Evolutionary conservation across 208 protist genomes (phyloP).

Genomic region (Herpetomonas muscarum): DNA sequence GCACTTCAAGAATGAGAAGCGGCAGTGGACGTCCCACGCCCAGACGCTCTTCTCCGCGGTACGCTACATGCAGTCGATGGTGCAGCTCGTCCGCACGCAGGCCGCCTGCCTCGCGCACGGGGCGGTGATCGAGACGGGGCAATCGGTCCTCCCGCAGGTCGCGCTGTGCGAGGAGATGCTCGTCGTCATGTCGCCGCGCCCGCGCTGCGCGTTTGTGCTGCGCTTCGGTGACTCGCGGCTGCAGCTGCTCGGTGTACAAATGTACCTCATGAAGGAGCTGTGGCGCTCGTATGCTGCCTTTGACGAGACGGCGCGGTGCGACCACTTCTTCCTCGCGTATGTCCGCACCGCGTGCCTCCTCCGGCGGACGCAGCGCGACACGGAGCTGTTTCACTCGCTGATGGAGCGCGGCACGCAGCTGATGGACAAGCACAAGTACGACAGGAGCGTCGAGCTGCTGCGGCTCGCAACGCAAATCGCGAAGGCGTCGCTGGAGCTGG

Average conservation of each 20-base stretch:
- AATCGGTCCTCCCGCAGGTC: constrained; percentile 75
- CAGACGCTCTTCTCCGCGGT: constrained; percentile 59
- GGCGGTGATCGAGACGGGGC: constrained; percentile 65
- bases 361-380: constrained; percentile 28
- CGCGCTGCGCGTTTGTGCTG: constrained; percentile 39
- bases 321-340: constrained; percentile 69
- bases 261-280: constrained; percentile 49
- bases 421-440: constrained; percentile 49
- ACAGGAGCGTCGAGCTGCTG: constrained; percentile 42
- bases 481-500: constrained; percentile 26
- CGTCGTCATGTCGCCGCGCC: constrained; percentile 35
- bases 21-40: constrained; percentile 45
- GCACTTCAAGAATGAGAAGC: constrained; percentile 75
- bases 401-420: constrained; percentile 81
- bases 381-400: constrained; percentile 54
- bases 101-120: constrained; percentile 50
- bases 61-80: constrained; percentile 78
- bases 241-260: constrained; percentile 48
- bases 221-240: constrained; percentile 59
- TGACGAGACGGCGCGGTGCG: constrained; percentile 35
- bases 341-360: constrained; percentile 42
- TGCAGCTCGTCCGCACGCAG: constrained; percentile 66
- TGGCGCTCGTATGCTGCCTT: constrained; percentile 68
- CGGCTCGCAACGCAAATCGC: constrained; percentile 51
- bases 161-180: constrained; percentile 76